Conservation (phyloP, 2,329 filamentous ascomycete species). For the Dactylellina cionopaga region DNA sequence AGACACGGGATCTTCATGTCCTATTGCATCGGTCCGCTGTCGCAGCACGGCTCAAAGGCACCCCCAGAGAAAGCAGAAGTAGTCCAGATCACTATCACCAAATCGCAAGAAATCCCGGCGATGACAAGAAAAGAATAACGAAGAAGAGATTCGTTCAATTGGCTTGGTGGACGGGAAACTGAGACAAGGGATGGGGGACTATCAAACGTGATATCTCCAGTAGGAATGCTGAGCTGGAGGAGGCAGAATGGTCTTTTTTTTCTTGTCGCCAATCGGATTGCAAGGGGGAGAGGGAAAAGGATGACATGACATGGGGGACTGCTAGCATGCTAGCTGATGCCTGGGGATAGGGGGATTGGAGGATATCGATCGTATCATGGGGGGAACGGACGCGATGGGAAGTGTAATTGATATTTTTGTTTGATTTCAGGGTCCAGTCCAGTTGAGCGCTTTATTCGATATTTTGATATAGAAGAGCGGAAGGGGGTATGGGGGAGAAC, state of each 20-base stretch:
- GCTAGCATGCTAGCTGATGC: neutral
- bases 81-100: too few species aligned
- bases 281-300: slow-evolving; percentile 11
- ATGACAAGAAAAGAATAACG: neutral
- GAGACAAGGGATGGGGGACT: slow-evolving; percentile 22
- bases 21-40: slow-evolving; percentile 21
- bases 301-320: too few species aligned
- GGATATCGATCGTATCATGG: neutral
- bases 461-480: neutral
- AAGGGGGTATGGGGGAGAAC: neutral
- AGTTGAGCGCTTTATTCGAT: neutral
- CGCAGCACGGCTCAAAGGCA: too few species aligned
- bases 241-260: neutral
- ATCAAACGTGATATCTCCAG: slow-evolving; percentile 32
- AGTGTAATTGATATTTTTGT: slow-evolving; percentile 24
- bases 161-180: slow-evolving; percentile 15
- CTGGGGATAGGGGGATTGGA: neutral
- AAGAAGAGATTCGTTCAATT: slow-evolving; percentile 12
- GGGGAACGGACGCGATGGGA: slow-evolving; percentile 24
- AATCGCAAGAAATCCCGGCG: slow-evolving; percentile 3
- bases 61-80: too few species aligned
- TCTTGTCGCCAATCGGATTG: slow-evolving; percentile 40
- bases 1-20: slow-evolving; percentile 23
- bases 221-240: neutral
- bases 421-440: slow-evolving; percentile 27